phyloP scores from a whole-genome alignment of 2,329 filamentous ascomycete genomes.

The Davidsoniella eucalypti region DNA sequence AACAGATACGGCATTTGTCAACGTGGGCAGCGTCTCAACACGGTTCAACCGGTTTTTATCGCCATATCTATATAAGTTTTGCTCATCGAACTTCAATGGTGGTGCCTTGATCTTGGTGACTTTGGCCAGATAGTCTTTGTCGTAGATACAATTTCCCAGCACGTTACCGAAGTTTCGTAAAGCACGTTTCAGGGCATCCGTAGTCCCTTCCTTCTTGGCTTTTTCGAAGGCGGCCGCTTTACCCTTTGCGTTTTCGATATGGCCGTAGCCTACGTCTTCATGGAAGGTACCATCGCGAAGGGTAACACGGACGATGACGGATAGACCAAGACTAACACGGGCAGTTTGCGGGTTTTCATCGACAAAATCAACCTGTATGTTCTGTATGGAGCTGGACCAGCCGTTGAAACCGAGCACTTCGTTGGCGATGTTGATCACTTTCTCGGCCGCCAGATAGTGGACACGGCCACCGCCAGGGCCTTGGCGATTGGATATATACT shows the following conservation, averaged over 20 bases:
- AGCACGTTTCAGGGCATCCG: constrained; percentile 80
- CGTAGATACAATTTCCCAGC: constrained; percentile 95
- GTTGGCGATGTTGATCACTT: constrained; percentile 87
- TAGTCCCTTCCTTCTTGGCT: constrained; percentile 95
- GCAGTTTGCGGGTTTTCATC: constrained; percentile 67
- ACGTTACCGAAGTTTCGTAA: constrained; percentile 89
- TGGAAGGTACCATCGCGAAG: constrained; percentile 90
- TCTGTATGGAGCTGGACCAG: constrained; percentile 92
- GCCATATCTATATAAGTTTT: constrained; percentile 65
- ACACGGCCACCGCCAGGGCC: constrained; percentile 75
- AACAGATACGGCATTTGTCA: background rate
- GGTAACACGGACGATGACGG: constrained; percentile 80
- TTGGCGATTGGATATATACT: constrained; percentile 78
- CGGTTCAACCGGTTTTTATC: constrained; percentile 25
- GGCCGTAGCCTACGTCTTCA: constrained; percentile 93
- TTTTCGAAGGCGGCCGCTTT: constrained; percentile 97
- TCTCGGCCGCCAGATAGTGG: constrained; percentile 90
- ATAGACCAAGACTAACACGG: constrained; percentile 71
- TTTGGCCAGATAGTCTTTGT: constrained; percentile 81
- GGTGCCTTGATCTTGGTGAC: constrained; percentile 78
- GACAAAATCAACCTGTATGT: constrained; percentile 88
- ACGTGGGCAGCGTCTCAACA: background rate
- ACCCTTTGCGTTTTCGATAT: constrained; percentile 88
- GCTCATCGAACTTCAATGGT: constrained; percentile 55
- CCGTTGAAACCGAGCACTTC: constrained; percentile 95